Evolutionary conservation across 2,329 filamentous ascomycete species (phyloP), one percentile per base, ranked within the genome.

Genomic region (Pestalotiopsis sp.): DNA sequence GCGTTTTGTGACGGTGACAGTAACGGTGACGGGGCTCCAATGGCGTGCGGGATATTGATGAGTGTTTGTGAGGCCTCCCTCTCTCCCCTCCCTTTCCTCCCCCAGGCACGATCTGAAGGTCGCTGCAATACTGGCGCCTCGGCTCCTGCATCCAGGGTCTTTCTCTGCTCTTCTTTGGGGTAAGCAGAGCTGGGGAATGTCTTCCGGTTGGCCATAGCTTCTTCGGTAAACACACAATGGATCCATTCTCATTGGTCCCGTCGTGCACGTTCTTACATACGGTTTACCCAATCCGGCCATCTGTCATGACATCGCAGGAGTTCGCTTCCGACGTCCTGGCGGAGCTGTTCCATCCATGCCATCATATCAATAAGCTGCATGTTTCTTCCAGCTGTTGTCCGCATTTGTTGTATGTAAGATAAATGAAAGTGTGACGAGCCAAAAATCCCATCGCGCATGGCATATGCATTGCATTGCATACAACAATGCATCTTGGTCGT

Each of bases 221-320:
- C 4, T 36, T 20, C 59, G 36, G 59, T 36, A 39, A n/a, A 20
- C 27, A 17, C 12, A 4, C 25, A 36, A 36, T 39, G 7, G 20
- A 64, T 6, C 25, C 61, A 39, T 62, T 20, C 36, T 64, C 14
- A 64, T 64, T 64, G 61, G 61, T 25, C 45, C n/a, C n/a, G 20
- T 25, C 11, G 39, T 7, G 14, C 36, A 45, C n/a, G 39, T 64
- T 64, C 14, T 20, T 45, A 36, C 27, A 39, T n/a, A 49, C 61
- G 61, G 61, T 39, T 64, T 64, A 39, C 61, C 61, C 13, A 64
- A 64, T 45, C 39, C 38, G 41, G 61, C 14, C 45, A 64, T 64
- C 11, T 38, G n/a, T 14, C 36, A 62, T 41, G 59, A 9, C 27
- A 27, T 59, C 20, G 23, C 13, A 14, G 5, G 14, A 62, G 27